phyloP scores from a whole-genome alignment of 2,329 filamentous ascomycete genomes.

The Aspergillus thermomutatus region DNA sequence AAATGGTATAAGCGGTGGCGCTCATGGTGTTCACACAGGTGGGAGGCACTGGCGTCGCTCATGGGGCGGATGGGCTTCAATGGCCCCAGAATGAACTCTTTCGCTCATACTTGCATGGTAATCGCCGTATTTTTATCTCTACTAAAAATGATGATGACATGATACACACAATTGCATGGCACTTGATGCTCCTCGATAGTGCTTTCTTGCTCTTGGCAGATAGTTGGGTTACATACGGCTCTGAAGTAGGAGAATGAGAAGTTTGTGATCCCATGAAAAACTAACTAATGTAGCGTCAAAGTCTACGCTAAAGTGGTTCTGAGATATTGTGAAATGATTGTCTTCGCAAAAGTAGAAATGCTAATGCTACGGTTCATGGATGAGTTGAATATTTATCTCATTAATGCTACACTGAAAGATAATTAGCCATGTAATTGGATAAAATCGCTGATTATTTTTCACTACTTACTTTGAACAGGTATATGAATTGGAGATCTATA shows the following conservation, averaged over 20 bases:
- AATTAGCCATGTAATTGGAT: neutral
- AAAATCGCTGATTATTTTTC: neutral
- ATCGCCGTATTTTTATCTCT: slow-evolving; percentile 8
- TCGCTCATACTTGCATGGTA: slow-evolving; percentile 6
- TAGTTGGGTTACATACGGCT: neutral
- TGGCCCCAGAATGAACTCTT: neutral
- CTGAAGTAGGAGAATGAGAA: neutral
- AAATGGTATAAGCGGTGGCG: slow-evolving; percentile 29
- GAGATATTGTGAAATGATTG: neutral
- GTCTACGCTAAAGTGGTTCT: neutral
- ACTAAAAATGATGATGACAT: slow-evolving; percentile 26
- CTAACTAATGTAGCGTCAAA: neutral
- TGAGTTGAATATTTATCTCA: neutral
- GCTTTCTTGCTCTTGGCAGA: neutral
- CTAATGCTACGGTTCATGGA: neutral
- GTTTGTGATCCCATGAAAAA: neutral
- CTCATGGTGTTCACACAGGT: slow-evolving; percentile 27
- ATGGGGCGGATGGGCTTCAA: slow-evolving; percentile 5
- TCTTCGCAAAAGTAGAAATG: neutral
- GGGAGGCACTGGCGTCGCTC: slow-evolving; percentile 21
- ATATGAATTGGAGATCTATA: slow-evolving; percentile 31
- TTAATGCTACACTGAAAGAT: neutral
- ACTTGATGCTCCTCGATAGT: neutral
- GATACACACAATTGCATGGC: slow-evolving; percentile 12
- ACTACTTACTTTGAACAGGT: neutral